Conservation (phyloP, 768 basidiomycete species). For the Phanerochaete sordida region DNA sequence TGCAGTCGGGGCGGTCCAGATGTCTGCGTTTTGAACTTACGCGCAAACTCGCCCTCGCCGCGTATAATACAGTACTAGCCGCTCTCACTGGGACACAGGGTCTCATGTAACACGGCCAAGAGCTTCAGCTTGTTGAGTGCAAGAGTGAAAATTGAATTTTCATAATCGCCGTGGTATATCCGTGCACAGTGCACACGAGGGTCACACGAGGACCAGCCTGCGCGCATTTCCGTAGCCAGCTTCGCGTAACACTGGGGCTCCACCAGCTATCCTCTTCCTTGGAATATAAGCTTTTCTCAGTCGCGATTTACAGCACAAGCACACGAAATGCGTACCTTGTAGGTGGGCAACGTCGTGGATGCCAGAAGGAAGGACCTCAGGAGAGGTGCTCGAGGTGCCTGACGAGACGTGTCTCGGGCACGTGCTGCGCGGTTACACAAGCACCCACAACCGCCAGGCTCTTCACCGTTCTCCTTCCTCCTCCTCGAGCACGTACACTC, state of each 20-base stretch:
- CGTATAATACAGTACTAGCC: no score
- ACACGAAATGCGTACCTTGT: no score
- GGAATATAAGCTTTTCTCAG: no score
- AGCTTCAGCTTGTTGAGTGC: no score
- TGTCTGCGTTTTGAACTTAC: neutral
- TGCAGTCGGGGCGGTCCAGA: neutral
- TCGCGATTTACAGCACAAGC: no score
- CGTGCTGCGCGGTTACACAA: constrained; percentile 1
- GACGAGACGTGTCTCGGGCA: neutral
- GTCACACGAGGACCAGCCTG: neutral
- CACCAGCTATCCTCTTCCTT: no score
- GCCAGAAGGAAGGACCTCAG: neutral
- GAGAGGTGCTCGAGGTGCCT: neutral
- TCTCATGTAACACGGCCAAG: no score
- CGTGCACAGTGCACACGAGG: neutral
- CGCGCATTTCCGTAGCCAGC: no score
- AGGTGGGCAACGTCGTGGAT: neutral
- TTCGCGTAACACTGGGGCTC: no score
- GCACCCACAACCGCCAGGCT: constrained; percentile 1
- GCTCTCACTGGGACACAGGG: no score
- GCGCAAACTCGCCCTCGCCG: neutral
- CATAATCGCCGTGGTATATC: no score
- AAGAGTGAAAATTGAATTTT: no score
- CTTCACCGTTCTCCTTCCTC: neutral
- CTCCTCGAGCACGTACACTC: neutral